Evolutionary conservation across 192 early-diverging fungal species (phyloP), one percentile per base, ranked within the genome.

Genomic region (Rhizophagus sp.): DNA sequence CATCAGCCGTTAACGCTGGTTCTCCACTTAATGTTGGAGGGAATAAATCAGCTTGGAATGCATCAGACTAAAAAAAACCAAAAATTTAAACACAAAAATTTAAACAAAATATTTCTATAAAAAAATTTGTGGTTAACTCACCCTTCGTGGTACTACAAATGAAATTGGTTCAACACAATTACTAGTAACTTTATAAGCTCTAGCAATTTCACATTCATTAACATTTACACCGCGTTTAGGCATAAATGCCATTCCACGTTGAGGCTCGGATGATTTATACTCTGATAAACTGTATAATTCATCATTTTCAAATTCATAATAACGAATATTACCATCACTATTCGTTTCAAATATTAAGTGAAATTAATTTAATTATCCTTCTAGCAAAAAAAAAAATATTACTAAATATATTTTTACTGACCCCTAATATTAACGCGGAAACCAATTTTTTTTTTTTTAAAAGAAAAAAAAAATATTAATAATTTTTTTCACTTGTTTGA

Each of bases 271-370:
- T 36, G 96, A 96, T 80, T 96, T 91, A 87, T 92, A 97, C 83
- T 97, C 95, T 47, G 96, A 94, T 44, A 99, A 84, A 64, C 84
- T 87, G 88, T 91, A 93, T 82, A 99, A 82, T 67, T 96, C 95
- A 80, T 99, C 97, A 81, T 98, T 95, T 75, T 94, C 94, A 83
- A 94, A 98, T 88, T 99, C 98, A 83, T 94, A 99, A 89, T 99
- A 99, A 39, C 97, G 93, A 83, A 99, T 98, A 86, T 97, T 99
- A 57, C 96, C 98, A 87, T 99, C 98, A 80, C 98, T 95, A 47
- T 47, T 27, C 9, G 44, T 47, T 44, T 47, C 44, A 36, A 39
- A 77, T 4, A 70, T 70, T 13, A 39, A 68, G 34, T 8, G 19
- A 70, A 47, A 24, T n/a, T 44, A 41, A 44, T 44, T 9, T 22